phyloP scores from a whole-genome alignment of 140 eudicot species.

The Senecio squalidus region DNA sequence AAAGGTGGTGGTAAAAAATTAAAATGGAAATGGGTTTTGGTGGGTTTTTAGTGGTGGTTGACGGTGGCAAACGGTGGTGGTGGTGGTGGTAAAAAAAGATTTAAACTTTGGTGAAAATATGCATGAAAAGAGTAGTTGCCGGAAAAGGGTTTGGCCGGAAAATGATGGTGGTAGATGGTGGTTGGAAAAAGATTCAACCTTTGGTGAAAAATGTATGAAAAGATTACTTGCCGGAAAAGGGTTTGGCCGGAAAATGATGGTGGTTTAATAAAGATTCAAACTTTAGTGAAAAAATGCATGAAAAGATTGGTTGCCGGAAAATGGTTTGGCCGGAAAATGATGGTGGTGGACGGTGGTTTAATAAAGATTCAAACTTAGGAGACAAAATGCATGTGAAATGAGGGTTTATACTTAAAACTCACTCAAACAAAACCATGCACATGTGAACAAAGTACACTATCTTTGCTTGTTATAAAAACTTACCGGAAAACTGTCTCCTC shows the following conservation, averaged over 20 bases:
- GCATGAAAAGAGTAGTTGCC: too few relatives aligned
- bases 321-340: neutral
- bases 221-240: neutral
- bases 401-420: slow-evolving; percentile 43
- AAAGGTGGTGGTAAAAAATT: too few relatives aligned
- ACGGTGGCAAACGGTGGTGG: slow-evolving; percentile 5
- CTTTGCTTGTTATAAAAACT: slow-evolving; percentile 31
- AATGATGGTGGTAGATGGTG: too few relatives aligned
- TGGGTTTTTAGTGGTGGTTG: neutral
- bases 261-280: slow-evolving; percentile 28
- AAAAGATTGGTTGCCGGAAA: neutral
- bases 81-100: slow-evolving; percentile 5
- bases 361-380: slow-evolving; percentile 31
- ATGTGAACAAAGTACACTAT: slow-evolving; percentile 34
- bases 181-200: slow-evolving; percentile 25
- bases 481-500: slow-evolving; percentile 34
- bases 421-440: slow-evolving; percentile 52
- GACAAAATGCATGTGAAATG: slow-evolving; percentile 63
- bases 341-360: slow-evolving; percentile 18
- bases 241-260: slow-evolving; percentile 1
- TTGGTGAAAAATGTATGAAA: slow-evolving; percentile 59
- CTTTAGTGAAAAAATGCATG: slow-evolving; percentile 58
- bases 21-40: neutral
- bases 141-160: too few relatives aligned
- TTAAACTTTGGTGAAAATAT: slow-evolving; percentile 1